Evolutionary conservation across 306 rosid species (phyloP), one percentile per base, ranked within the genome.

Genomic region (Prunus salicina): DNA sequence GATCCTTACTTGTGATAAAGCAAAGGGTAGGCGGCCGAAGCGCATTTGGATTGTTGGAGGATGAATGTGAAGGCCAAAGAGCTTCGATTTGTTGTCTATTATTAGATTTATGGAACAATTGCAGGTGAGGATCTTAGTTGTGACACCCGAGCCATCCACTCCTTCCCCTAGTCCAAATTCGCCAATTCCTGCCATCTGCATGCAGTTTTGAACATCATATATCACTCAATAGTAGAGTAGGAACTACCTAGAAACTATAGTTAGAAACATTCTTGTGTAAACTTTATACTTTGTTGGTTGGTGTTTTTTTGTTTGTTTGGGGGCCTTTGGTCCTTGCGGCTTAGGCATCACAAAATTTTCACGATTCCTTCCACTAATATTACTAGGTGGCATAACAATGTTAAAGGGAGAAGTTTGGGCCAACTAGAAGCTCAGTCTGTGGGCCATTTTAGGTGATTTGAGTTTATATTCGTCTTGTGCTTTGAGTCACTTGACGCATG

Each of bases 81-180:
- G 82, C 85, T 86, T 95, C 49, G 99, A 95, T 28, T 95, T 82
- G 72, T 95, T 95, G 14, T 90, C 90, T 51, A 89, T 65, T 20
- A 84, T 57, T 72, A 95, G 84, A 71, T 84, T 70, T 65, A 95
- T 72, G 14, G 96, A 81, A 71, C 89, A 90, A 76, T 87, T 90
- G 80, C 86, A 89, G 24, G 84, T 89, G 14, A 95, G 78, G 38
- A 95, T 81, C 87, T 90, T 90, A 11, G 97, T 92, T 53, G 93
- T 46, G 58, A 95, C 99, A 0, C 99, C 99, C 4, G 88, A 89
- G 51, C 86, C 81, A 41, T 95, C 99, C 80, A 90, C 96, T 62
- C 99, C 99, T 88, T 92, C 97, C 30, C 87, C 97, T 2, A 95
- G 78, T 66, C 79, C 88, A 63, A 95, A 95, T 63, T 83, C 90